Evolutionary conservation across 495 filamentous ascomycete species (phyloP), one percentile per base, ranked within the genome.

Genomic region (Penicillium antarcticum): DNA sequence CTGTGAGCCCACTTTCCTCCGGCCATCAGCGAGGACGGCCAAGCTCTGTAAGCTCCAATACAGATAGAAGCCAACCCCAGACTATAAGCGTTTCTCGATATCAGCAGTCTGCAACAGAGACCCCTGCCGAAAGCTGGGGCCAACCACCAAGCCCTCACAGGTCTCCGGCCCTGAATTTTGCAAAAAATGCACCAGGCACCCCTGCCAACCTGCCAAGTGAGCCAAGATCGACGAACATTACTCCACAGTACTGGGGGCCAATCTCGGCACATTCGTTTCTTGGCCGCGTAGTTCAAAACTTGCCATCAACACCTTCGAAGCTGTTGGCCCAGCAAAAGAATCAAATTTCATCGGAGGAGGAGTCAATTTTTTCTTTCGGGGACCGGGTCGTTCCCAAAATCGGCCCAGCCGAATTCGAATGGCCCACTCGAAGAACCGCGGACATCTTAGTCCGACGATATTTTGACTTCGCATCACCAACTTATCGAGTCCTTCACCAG

Each of bases 381-480:
- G 63, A 67, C 45, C 60, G 63, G 9, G 24, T 52, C 4, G 51
- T 45, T 5, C 60, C 58, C 12, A 47, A 41, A 6, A 50, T 58
- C n/a, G 39, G 24, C 10, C 36, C 51, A 21, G 33, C 44, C 2
- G 50, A 59, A 12, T 52, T 68, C 14, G 16, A 45, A 36, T 68
- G 65, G 65, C 66, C 63, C 2, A 42, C 51, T 42, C 31, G 41
- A 19, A 31, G 31, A 12, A 48, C 42, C 1, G 61, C 59, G 1
- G 51, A 57, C 17, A 31, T 29, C n/a, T 42, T 66, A 33, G 43
- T 61, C 5, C 58, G 45, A 42, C 61, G 63, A 16, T 69, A 69
- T 42, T 69, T 69, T 34, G 66, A 69, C 8, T 69, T 69, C 32
- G 63, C 63, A 29, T 58, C 63, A 4, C 66, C 61, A 17, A 69